Evolutionary conservation across 2,329 filamentous ascomycete species (phyloP).

Genomic region (Fusarium cicatricum): DNA sequence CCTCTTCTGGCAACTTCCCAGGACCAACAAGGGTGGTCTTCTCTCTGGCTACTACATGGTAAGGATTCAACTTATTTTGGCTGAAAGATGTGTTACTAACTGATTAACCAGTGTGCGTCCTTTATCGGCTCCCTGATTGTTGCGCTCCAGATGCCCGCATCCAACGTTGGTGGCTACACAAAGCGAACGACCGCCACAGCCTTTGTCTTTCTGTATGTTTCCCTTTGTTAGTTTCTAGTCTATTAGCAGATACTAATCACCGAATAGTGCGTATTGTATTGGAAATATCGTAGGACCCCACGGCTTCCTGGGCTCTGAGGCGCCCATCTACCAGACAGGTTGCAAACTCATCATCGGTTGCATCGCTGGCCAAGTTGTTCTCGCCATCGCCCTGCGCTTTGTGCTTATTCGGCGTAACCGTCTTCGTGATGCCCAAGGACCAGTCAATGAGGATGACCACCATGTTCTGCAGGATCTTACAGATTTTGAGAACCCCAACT

Average conservation of each 20-base stretch:
- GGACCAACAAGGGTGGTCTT: conserved; percentile 53
- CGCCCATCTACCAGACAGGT: conserved; percentile 61
- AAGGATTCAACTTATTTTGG: neutral
- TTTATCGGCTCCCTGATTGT: conserved; percentile 64
- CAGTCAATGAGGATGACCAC: conserved; percentile 30
- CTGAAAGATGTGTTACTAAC: neutral
- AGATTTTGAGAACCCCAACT: conserved; percentile 42
- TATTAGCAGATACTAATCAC: neutral
- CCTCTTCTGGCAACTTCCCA: conserved; percentile 60
- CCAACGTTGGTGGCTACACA: conserved; percentile 59
- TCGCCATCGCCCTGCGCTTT: conserved; percentile 31
- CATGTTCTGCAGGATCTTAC: conserved; percentile 38
- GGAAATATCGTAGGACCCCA: conserved; percentile 41
- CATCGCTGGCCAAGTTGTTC: conserved; percentile 28
- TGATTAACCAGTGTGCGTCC: conserved; percentile 43
- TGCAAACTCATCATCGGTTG: conserved; percentile 50
- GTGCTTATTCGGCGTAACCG: conserved; percentile 39
- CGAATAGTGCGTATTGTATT: conserved; percentile 49
- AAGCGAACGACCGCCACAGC: conserved; percentile 57
- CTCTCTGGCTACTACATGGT: conserved; percentile 62
- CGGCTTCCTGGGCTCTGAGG: conserved; percentile 55
- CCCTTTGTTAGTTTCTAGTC: neutral
- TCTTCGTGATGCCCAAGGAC: conserved; percentile 34
- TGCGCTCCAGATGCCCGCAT: conserved; percentile 61
- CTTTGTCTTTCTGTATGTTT: conserved; percentile 51